phyloP scores from a whole-genome alignment of 2,329 filamentous ascomycete genomes.

The Dactylellina haptotyla region DNA sequence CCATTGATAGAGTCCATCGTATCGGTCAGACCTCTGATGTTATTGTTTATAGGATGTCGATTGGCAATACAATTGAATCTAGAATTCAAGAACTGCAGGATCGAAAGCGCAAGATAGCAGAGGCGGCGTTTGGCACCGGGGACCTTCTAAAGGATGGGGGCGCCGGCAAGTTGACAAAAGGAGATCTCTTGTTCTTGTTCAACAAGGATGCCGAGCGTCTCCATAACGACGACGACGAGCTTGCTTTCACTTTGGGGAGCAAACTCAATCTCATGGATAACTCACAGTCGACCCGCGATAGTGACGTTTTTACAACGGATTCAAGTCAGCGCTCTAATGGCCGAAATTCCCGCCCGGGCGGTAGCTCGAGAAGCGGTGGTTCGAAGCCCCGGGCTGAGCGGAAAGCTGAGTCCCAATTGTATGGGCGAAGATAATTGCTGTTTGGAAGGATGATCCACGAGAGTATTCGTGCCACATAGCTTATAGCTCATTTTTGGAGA shows the following conservation, averaged over 20 bases:
- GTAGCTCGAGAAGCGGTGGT: too few species aligned
- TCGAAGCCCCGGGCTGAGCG: slow-evolving; percentile 13
- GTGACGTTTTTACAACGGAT: slow-evolving; percentile 18
- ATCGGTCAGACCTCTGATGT: slow-evolving; percentile 96
- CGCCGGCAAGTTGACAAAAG: slow-evolving; percentile 84
- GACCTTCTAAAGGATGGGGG: slow-evolving; percentile 68
- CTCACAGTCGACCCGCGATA: slow-evolving; percentile 30
- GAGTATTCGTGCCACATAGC: background rate
- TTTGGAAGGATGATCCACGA: background rate
- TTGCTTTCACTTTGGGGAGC: slow-evolving; percentile 39
- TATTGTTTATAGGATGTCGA: slow-evolving; percentile 91
- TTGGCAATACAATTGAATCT: slow-evolving; percentile 87
- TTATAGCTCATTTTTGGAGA: too few species aligned
- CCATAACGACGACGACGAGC: slow-evolving; percentile 51
- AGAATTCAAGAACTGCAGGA: slow-evolving; percentile 94
- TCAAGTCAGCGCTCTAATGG: background rate
- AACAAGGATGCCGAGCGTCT: slow-evolving; percentile 70
- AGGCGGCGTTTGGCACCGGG: slow-evolving; percentile 85
- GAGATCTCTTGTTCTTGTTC: slow-evolving; percentile 93
- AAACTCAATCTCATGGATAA: slow-evolving; percentile 49
- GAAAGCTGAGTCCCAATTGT: slow-evolving; percentile 28
- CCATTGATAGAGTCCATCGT: slow-evolving; percentile 97
- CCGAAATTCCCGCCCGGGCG: slow-evolving; percentile 1
- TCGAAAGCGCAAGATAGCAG: slow-evolving; percentile 90
- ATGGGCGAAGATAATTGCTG: slow-evolving; percentile 37